Base-by-base conservation (phyloP, 164 flowering plant species). In the Cinnamomum chago region DNA sequence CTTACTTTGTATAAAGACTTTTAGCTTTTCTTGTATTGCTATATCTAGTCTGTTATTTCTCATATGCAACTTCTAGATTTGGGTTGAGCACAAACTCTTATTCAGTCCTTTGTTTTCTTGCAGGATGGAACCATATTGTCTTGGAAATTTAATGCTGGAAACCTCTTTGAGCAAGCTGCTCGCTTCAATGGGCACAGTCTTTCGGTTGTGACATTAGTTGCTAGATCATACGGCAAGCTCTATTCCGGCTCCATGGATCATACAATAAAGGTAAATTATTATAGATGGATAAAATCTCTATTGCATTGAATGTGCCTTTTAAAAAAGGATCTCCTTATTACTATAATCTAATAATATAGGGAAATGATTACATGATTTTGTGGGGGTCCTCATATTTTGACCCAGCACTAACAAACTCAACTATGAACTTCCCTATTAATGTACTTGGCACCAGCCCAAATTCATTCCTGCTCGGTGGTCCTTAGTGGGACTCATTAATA, bases 241-340 rank as follows among this genome's bases (percentile, higher is more conserved):
- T 94, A 87, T 79, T 95, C 99, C 78, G 97, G 99, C 73, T 93
- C 98, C 33, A 93, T 91, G 94, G 99, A 95, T 81, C 30, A 85
- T 67, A 77, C 97, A 70, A 90, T 95, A 72, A 85, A 79, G 77
- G 99, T 90, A 85, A 82, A 92, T 81, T 78, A 62, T 24, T 24
- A 30, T 30, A 4, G 5, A 30, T 3, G 33, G 33, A 30, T 30
- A 30, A 30, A 30, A 30, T 30, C 33, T 30, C 33, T 30, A 30
- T 3, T 30, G 33, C 33, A 30, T 30, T 0, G 33, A 30, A 30
- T 30, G 33, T 30, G 33, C 33, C 33, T 30, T 30, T 30, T 30
- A 30, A 30, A 30, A 30, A 30, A 0, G 33, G 33, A 30, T 30
- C 22, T 70, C 1, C 10, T 35, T 35, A 5, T 35, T 5, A 7